These are phyloP conservation scores for Arachnopeziza araneosa DNA, from an alignment of 2,329 filamentous ascomycete genomes.

Conservation along the genomic window DNA sequence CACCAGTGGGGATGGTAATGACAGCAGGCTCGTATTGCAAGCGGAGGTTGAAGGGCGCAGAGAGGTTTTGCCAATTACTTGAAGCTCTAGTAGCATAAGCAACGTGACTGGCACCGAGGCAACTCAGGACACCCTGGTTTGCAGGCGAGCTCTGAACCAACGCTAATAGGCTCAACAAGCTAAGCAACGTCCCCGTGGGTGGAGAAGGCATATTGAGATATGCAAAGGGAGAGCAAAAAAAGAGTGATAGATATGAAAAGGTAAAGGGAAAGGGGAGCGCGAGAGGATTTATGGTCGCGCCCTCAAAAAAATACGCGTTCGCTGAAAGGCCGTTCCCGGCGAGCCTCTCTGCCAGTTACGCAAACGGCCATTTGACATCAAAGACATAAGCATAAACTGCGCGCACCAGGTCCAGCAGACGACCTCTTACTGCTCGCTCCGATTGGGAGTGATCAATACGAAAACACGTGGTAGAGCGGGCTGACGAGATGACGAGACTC, in stretches of 20 bases:
- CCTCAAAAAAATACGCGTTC: background rate
- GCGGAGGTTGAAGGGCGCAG: constrained; percentile 22
- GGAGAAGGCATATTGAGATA: background rate
- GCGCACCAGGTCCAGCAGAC: background rate
- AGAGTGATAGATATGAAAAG: background rate
- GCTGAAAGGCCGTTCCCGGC: background rate
- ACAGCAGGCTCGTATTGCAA: constrained; percentile 17
- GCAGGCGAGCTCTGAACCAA: background rate
- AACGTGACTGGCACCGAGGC: constrained; percentile 11
- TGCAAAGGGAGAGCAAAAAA: background rate
- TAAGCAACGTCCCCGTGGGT: background rate
- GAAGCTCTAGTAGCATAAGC: constrained; percentile 10
- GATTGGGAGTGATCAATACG: background rate
- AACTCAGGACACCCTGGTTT: constrained; percentile 1
- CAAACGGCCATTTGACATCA: background rate
- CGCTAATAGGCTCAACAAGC: background rate
- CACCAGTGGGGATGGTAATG: constrained; percentile 23
- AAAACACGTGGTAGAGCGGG: background rate
- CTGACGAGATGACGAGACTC: too few relatives aligned
- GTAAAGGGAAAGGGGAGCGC: background rate
- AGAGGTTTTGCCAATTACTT: constrained; percentile 11
- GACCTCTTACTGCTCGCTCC: background rate
- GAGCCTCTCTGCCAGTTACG: background rate
- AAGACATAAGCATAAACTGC: background rate
- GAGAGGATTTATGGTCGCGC: background rate